Evolutionary conservation across 768 basidiomycete species (phyloP).

Genomic region (Inosperma sp.): DNA sequence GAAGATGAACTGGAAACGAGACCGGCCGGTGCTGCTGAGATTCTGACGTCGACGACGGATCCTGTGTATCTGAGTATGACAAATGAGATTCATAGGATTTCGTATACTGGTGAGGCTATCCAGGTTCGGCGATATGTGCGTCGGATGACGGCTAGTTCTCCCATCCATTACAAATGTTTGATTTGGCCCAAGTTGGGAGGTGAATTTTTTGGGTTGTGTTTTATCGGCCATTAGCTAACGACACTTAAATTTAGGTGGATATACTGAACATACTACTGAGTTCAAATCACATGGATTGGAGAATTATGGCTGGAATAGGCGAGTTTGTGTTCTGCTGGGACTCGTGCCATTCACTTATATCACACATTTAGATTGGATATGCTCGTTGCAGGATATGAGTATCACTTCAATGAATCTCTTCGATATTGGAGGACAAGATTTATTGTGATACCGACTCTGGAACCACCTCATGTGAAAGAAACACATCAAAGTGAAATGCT

Average conservation of each 20-base stretch:
- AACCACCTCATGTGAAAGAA: slow-evolving; percentile 51
- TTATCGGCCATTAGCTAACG: neutral
- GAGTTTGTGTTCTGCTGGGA: slow-evolving; percentile 14
- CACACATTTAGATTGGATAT: slow-evolving; percentile 61
- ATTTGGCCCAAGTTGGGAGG: slow-evolving; percentile 91
- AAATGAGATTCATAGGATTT: slow-evolving; percentile 91
- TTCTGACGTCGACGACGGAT: slow-evolving; percentile 53
- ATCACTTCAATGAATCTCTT: slow-evolving; percentile 73
- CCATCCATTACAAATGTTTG: slow-evolving; percentile 78
- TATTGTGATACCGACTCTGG: slow-evolving; percentile 82
- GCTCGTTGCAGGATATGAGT: slow-evolving; percentile 79
- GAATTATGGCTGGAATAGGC: slow-evolving; percentile 87
- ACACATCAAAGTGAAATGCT: slow-evolving; percentile 70
- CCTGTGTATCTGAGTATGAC: slow-evolving; percentile 91
- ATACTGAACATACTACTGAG: slow-evolving; percentile 69
- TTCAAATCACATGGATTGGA: slow-evolving; percentile 79
- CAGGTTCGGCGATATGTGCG: slow-evolving; percentile 85
- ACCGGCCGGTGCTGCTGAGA: slow-evolving; percentile 61
- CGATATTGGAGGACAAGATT: slow-evolving; percentile 95
- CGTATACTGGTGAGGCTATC: slow-evolving; percentile 87
- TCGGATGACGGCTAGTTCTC: slow-evolving; percentile 56
- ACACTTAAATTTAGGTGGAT: slow-evolving; percentile 46
- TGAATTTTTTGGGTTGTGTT: slow-evolving; percentile 14
- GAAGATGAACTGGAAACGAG: slow-evolving; percentile 52
- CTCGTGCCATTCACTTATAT: neutral